Evolutionary conservation across 2,329 filamentous ascomycete species (phyloP).

Genomic region (Cladosporium sphaerospermum): DNA sequence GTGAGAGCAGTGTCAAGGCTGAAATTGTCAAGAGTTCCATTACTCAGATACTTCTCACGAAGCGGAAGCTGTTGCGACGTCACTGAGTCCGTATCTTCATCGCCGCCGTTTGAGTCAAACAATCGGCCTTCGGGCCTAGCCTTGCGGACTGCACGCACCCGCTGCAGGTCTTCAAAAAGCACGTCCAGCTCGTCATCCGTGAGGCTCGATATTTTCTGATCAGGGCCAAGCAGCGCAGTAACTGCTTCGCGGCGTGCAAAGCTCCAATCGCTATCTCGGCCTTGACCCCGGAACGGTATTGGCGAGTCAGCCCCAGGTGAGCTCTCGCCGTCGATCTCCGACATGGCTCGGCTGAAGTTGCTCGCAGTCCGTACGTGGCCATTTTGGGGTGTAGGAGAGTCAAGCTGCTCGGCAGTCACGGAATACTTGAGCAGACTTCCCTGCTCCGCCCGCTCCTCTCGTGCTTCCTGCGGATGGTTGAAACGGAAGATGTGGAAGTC

Average conservation of each 20-base stretch:
- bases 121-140: constrained; percentile 53
- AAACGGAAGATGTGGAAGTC: constrained; percentile 99
- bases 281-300: constrained; percentile 52
- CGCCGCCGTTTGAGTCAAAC: constrained; percentile 46
- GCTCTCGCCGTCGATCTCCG: constrained; percentile 67
- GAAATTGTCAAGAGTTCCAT: constrained; percentile 81
- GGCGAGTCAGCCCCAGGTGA: constrained; percentile 75
- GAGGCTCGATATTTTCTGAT: constrained; percentile 83
- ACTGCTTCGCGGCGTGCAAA: constrained; percentile 92
- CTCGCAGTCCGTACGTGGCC: constrained; percentile 65
- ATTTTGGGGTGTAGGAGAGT: constrained; percentile 54
- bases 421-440: constrained; percentile 79
- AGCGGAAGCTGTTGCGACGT: constrained; percentile 58
- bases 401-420: constrained; percentile 57
- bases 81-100: constrained; percentile 84
- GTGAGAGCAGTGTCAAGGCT: constrained; percentile 91
- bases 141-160: constrained; percentile 76
- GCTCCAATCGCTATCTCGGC: constrained; percentile 88
- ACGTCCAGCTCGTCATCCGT: constrained; percentile 92
- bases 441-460: constrained; percentile 76
- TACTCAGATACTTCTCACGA: constrained; percentile 92
- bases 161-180: constrained; percentile 89
- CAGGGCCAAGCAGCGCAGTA: constrained; percentile 77
- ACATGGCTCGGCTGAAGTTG: constrained; percentile 66
- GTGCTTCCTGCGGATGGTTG: constrained; percentile 93